phyloP scores from a whole-genome alignment of 163 green algal genomes.

The Chlamydomonas reinhardtii region DNA sequence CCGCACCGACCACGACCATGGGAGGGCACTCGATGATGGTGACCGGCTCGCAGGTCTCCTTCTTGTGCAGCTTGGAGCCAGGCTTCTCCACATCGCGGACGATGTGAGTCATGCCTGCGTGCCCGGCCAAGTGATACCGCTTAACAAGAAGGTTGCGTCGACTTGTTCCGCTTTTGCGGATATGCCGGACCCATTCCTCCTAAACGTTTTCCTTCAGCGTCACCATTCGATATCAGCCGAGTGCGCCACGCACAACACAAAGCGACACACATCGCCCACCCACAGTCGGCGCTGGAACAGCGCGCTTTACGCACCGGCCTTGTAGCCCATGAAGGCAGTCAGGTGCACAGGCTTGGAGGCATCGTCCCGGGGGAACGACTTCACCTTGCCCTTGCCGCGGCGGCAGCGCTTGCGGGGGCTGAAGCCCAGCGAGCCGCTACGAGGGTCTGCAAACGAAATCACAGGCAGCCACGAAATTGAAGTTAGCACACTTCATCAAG shows the following conservation, averaged over 20 bases:
- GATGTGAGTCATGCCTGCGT: conserved; percentile 98
- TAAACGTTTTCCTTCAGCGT: no score
- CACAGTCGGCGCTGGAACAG: no score
- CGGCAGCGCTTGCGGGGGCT: conserved; percentile 97
- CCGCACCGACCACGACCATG: conserved; percentile 97
- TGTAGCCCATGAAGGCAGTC: conserved; percentile 99
- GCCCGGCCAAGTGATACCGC: no score
- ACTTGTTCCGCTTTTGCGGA: no score
- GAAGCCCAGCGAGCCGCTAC: conserved; percentile 97
- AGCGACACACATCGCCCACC: neutral
- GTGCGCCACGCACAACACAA: no score
- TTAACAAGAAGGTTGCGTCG: no score
- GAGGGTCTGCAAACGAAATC: conserved; percentile 79
- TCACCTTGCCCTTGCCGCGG: conserved; percentile 91
- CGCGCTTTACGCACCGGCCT: conserved; percentile 78
- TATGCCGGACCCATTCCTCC: no score
- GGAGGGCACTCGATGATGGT: conserved; percentile 98
- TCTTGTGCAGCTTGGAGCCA: conserved; percentile 99
- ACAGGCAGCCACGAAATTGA: neutral
- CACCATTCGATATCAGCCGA: no score
- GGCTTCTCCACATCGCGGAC: conserved; percentile 99
- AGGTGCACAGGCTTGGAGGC: conserved; percentile 92
- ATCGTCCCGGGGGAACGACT: conserved; percentile 98
- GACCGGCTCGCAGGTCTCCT: conserved; percentile 98
- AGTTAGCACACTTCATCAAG: neutral